Base-by-base conservation (phyloP, 805 yeast species). In the Nakazawaea holstii region DNA sequence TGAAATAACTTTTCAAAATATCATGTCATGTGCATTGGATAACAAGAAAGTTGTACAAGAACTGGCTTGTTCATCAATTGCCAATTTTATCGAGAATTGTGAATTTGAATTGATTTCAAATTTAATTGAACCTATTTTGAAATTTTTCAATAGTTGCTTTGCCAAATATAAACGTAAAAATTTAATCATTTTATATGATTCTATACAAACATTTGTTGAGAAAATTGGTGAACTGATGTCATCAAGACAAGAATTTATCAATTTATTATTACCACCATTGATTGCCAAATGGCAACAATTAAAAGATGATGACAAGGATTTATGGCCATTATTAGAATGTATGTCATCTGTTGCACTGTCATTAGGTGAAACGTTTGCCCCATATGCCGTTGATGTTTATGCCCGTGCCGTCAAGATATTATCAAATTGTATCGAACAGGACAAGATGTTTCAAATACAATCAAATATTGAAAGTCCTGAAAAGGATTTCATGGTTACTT, bases 271-370 rank as follows among this genome's bases (percentile, higher is more conserved):
- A 54, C 96, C 96, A 5, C 95, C 96, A 26, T 70, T 94, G 49
- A 76, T 92, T 43, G 72, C 68, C 11, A 86, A 87, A 65, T 94
- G 99, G 99, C 80, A 82, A 48, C 56, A 64, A 35, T 65, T 90
- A 43, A 68, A 70, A 13, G 97, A 94, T 60, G 80, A 81, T 47
- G 97, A 92, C 62, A 77, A 79, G 46, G 96, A 82, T 56, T 66
- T 92, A 53, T 89, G 97, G 92, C 95, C 97, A 6, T 71, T 94
- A 53, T 68, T 94, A 50, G 98, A 92, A 64, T 91, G 98, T 66
- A 76, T 94, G 78, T 87, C 97, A 4, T 80, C 90, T 15, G 86
- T 94, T 31, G 95, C 97, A 10, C 90, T 96, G 1, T 77, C 90
- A 2, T 67, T 91, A 50, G 95, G 96, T 20, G 88, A 85, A 52